These are phyloP conservation scores for Pyricularia pennisetigena DNA, from an alignment of 2,329 filamentous ascomycete genomes.

Conservation along the genomic window DNA sequence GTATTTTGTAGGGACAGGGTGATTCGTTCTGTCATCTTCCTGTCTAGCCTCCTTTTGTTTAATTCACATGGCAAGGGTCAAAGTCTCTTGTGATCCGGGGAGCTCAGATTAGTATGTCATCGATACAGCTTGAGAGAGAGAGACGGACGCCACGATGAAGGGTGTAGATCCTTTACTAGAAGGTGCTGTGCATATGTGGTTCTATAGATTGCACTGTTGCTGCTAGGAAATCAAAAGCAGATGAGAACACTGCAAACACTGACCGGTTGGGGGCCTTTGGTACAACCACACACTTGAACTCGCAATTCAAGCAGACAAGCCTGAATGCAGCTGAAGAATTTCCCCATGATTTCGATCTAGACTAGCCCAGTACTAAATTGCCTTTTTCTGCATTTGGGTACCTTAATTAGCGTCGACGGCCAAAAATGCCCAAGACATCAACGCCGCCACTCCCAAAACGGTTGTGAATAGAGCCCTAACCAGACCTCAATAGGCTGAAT, in stretches of 20 bases:
- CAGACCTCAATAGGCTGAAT: not conserved
- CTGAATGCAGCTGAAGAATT: not conserved
- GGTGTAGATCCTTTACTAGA: not conserved
- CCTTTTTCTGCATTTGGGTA: not conserved
- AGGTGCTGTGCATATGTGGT: not conserved
- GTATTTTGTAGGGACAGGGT: not conserved
- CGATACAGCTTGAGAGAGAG: not conserved
- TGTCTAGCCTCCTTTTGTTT: not conserved
- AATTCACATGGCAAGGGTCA: not conserved
- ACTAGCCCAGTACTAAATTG: not conserved
- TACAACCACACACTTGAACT: not conserved
- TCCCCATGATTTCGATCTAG: not conserved
- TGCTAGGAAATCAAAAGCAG: too few relatives aligned
- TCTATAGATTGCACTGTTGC: not conserved
- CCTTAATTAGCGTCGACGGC: not conserved
- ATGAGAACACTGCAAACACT: not conserved
- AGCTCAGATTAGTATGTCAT: not conserved
- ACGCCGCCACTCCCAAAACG: conserved; percentile 1
- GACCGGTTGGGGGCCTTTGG: not conserved
- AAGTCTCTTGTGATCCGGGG: not conserved
- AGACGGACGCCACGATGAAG: too few relatives aligned
- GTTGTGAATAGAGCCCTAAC: not conserved
- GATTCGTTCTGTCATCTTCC: not conserved
- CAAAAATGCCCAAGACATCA: not conserved
- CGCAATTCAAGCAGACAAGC: not conserved